phyloP scores from a whole-genome alignment of 1,284 basidiomycete genomes.

The Ceratobasidium sp. region DNA sequence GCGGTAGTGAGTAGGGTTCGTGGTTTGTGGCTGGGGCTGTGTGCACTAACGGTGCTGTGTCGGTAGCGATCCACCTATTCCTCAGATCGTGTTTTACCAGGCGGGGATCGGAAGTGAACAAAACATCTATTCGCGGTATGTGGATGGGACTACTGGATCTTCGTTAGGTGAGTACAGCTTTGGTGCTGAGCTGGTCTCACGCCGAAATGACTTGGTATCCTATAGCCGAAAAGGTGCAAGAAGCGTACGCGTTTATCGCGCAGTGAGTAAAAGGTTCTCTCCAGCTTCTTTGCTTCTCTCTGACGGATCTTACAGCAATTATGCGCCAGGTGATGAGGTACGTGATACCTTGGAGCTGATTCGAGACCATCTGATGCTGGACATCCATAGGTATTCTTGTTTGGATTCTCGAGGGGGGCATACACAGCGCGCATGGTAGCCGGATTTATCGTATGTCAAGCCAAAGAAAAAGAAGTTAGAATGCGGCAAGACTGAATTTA shows the following conservation, averaged over 20 bases:
- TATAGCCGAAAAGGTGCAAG: constrained; percentile 40
- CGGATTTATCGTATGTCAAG: constrained; percentile 70
- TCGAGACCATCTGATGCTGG: neutral
- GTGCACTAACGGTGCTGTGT: constrained; percentile 6
- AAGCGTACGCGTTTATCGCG: constrained; percentile 42
- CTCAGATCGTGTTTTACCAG: constrained; percentile 42
- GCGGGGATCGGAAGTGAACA: constrained; percentile 41
- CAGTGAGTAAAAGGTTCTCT: constrained; percentile 22
- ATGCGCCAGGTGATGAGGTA: constrained; percentile 75
- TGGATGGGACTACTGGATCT: constrained; percentile 30
- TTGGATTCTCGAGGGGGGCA: constrained; percentile 75
- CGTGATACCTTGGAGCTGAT: constrained; percentile 7
- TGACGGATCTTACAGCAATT: constrained; percentile 64
- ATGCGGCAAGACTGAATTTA: neutral
- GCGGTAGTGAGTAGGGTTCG: constrained; percentile 58
- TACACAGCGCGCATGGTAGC: constrained; percentile 80
- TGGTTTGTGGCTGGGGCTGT: neutral
- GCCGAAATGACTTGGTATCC: neutral
- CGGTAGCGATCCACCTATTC: constrained; percentile 39
- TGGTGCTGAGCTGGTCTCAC: neutral
- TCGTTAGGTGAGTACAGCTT: constrained; percentile 22
- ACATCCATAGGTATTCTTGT: constrained; percentile 66
- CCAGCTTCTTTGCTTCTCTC: constrained; percentile 1
- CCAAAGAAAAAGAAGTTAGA: neutral
- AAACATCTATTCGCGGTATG: constrained; percentile 30